Evolutionary conservation across 371 early-diverging fungal genomes (phyloP), one percentile per base, ranked within the genome.

Genomic region (Nematocida homosporus): DNA sequence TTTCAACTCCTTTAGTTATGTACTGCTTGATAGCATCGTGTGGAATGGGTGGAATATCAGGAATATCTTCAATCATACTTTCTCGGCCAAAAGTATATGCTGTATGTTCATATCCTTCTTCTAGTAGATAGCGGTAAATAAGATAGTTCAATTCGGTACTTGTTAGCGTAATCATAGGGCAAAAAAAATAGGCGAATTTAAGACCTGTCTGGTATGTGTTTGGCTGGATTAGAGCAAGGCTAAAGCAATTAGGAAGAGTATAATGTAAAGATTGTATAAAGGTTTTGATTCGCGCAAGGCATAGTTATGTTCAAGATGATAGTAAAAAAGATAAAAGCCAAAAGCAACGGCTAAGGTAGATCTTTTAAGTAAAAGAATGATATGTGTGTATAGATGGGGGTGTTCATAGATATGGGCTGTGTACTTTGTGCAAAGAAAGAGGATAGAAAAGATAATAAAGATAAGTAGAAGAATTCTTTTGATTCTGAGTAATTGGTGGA

Each of bases 91-190:
- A 72, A 10, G 59, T 59, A 57, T 72, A 72, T 51, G 75, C 63
- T 6, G 75, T 32, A 32, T 72, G 75, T 16, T 42, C 23, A 34
- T 72, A 72, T 60, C 75, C 75, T 37, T 72, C 75, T 35, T 72
- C 75, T 61, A 72, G 44, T 16, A 72, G 63, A 59, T 72, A 72
- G 30, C 75, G 60, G 30, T 57, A 72, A n/a, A 72, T 51, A 27
- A 72, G 37, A 52, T 72, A 72, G 63, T 72, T 72, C 41, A 72
- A 32, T 64, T 72, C 75, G 50, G 75, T 72, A 55, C 75, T 72
- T 52, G 75, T 72, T 10, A 72, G 75, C 38, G 75, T 72, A 59
- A 72, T 72, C 75, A 72, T 72, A 18, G 38, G 8, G 5, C 18
- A 32, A 42, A 72, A 72, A 72, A 59, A 68, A 42, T 42, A n/a